These are phyloP conservation scores for Moringa oleifera DNA, from an alignment of 345 rosid species.

Conservation along the genomic window DNA sequence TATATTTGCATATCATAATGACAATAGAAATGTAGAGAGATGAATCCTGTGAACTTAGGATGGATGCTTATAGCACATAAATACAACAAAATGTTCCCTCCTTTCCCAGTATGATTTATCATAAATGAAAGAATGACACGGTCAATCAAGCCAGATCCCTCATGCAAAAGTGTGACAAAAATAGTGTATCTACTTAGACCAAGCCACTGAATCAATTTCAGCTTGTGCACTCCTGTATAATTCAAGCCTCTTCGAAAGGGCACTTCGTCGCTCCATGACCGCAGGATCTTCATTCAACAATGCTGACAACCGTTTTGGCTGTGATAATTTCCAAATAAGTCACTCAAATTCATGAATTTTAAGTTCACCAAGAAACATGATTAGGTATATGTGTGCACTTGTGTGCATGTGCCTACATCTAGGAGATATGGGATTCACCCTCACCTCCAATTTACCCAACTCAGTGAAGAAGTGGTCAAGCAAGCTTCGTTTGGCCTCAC, in stretches of 20 bases:
- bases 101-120: constrained; percentile 1
- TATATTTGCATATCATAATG: constrained; percentile 10
- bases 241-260: constrained; percentile 84
- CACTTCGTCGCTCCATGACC: constrained; percentile 85
- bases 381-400: too few relatives aligned
- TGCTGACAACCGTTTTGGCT: constrained; percentile 81
- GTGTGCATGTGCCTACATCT: too few relatives aligned
- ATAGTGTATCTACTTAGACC: constrained; percentile 64
- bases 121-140: constrained; percentile 28
- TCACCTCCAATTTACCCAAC: constrained; percentile 87
- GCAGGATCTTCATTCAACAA: constrained; percentile 96
- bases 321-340: constrained; percentile 16
- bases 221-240: constrained; percentile 88
- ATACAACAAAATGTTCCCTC: constrained; percentile 3
- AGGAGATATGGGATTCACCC: not conserved
- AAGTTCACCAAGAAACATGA: not conserved
- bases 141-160: constrained; percentile 1
- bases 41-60: too few relatives aligned
- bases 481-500: constrained; percentile 94
- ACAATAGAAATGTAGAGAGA: too few relatives aligned
- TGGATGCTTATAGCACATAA: constrained; percentile 2
- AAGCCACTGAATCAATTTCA: constrained; percentile 85
- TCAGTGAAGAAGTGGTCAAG: constrained; percentile 93
- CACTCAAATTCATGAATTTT: not conserved
- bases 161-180: not conserved